Percentiles rank a stretch among this genome's conserved stretches.
Conservation (phyloP, 2,329 filamentous ascomycete genomes). For the Penicillium sp. region DNA sequence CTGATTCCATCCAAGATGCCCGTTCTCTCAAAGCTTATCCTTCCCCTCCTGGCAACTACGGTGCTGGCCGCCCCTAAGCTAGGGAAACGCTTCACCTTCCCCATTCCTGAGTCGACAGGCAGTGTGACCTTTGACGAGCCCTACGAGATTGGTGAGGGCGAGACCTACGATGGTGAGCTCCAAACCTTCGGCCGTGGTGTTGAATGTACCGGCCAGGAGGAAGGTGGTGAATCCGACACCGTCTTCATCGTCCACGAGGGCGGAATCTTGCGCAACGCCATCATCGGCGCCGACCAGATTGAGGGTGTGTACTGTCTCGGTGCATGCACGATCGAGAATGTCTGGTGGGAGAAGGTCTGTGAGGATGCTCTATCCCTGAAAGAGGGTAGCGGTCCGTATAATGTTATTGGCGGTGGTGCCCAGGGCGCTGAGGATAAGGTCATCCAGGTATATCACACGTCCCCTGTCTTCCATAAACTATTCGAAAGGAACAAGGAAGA, state of each 20-base stretch:
- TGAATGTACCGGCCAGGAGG: slow-evolving; percentile 45
- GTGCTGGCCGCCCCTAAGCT: slow-evolving; percentile 4
- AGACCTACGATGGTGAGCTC: slow-evolving; percentile 55
- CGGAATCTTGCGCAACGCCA: slow-evolving; percentile 42
- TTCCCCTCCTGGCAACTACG: slow-evolving; percentile 1
- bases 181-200: slow-evolving; percentile 51
- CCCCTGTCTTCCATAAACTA: no score
- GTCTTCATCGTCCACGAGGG: slow-evolving; percentile 41
- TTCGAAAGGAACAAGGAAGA: neutral
- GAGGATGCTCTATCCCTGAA: slow-evolving; percentile 46
- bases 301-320: slow-evolving; percentile 48
- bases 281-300: slow-evolving; percentile 47
- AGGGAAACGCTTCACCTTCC: slow-evolving; percentile 24
- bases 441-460: slow-evolving; percentile 27
- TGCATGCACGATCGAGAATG: slow-evolving; percentile 35
- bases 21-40: neutral
- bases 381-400: slow-evolving; percentile 35
- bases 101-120: slow-evolving; percentile 48
- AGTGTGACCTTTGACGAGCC: slow-evolving; percentile 48
- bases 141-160: slow-evolving; percentile 48
- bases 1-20: neutral
- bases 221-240: slow-evolving; percentile 49
- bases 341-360: slow-evolving; percentile 46
- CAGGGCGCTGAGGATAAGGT: slow-evolving; percentile 41
- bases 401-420: slow-evolving; percentile 44